Base-by-base conservation (phyloP, 345 rosid genomes). In the Camelina sativa region DNA sequence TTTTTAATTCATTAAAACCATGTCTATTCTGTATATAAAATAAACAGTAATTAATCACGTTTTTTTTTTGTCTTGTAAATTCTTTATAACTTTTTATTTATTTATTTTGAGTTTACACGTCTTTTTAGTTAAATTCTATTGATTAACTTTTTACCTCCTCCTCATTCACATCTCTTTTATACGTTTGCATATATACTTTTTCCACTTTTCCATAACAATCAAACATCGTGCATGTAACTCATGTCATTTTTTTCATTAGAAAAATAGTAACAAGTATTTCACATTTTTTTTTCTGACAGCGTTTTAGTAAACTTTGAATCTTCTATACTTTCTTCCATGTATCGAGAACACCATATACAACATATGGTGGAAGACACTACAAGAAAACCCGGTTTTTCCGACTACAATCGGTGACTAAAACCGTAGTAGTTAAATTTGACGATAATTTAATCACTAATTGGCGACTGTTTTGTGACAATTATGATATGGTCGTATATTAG, bases 141-240 rank as follows among this genome's bases (percentile, higher is more conserved):
- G 50, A 40, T 40, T 3, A 61, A 12, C 30, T 41, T 7, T 41
- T 20, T 2, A 41, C 51, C 6, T 62, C 35, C 7, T 32, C 51
- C 7, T 32, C 51, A 22, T 41, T 41, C 51, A 62, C 51, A 62
- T 38, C n/a, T 38, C 65, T 37, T 60, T 60, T 61, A 5, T 11
- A 61, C 17, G 15, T 60, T 38, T 60, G 30, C 47, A 25, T 25
- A 0, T 60, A 60, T 6, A 19, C 48, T 59, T 60, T 37, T 37
- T 34, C 43, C 7, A 32, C 4, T 7, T 61, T 40, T 12, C 32
- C 32, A 38, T 11, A 19, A 61, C 46, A 40, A 38, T 40, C 7
- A 60, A 40, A 11, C 5, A 40, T 3, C 16, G 1, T 40, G 48
- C 32, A 11, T 38, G 65, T 6, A 61, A 11, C 34, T 61, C 50